Evolutionary conservation across 2,329 filamentous ascomycete species (phyloP).

Genomic region (Lomentospora prolificans): DNA sequence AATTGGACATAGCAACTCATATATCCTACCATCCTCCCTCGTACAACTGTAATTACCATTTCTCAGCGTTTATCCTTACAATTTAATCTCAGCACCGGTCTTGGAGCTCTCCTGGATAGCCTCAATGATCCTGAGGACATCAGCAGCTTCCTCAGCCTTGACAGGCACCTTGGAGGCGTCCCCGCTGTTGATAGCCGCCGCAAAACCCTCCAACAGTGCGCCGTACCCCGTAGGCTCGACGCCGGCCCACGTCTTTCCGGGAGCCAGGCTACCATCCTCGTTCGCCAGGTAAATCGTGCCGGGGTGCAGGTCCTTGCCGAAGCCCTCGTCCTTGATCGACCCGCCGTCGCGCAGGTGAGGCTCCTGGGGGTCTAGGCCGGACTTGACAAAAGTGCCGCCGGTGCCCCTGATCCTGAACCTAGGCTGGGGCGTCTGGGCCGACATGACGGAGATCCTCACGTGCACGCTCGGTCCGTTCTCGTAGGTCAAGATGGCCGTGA

Average conservation of each 20-base stretch:
- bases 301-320: slow-evolving; percentile 48
- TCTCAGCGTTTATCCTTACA: slow-evolving; percentile 13
- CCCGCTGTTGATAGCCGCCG: slow-evolving; percentile 34
- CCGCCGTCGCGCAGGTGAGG: slow-evolving; percentile 58
- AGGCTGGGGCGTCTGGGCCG: slow-evolving; percentile 58
- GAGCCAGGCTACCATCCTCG: slow-evolving; percentile 38
- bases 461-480: slow-evolving; percentile 55
- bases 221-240: slow-evolving; percentile 58
- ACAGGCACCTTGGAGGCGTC: slow-evolving; percentile 42
- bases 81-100: slow-evolving; percentile 32
- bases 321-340: slow-evolving; percentile 49
- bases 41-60: not conserved
- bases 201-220: slow-evolving; percentile 52
- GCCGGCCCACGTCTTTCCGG: slow-evolving; percentile 39
- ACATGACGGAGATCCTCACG: slow-evolving; percentile 59
- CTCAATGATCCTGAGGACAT: slow-evolving; percentile 45
- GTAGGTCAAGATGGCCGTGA: slow-evolving; percentile 60
- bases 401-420: slow-evolving; percentile 70
- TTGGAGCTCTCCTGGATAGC: slow-evolving; percentile 39
- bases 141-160: slow-evolving; percentile 38
- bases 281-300: slow-evolving; percentile 49
- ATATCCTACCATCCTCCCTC: not conserved
- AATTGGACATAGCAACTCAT: too few relatives aligned
- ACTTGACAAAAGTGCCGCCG: slow-evolving; percentile 66
- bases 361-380: slow-evolving; percentile 63